A percentile compares a stretch with the other conserved stretches of the same genome.
Conservation (phyloP, 2,329 filamentous ascomycete species). For the Pseudogymnoascus destructans region DNA sequence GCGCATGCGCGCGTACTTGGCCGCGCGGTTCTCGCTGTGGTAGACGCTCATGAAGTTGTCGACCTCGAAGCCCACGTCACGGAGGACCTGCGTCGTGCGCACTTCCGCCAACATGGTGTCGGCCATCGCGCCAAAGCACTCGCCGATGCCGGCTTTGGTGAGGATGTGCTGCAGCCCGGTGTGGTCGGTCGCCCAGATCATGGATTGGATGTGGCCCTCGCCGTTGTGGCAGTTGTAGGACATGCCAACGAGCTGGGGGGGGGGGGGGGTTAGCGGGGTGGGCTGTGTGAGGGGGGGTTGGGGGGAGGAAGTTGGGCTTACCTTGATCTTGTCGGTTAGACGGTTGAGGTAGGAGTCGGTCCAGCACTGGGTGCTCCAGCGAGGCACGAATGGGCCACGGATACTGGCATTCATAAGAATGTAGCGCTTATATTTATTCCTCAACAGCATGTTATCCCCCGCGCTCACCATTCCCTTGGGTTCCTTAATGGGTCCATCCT, state of each 20-base stretch:
- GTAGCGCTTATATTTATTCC: constrained; percentile 7
- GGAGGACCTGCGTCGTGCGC: neutral
- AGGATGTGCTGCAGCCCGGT: neutral
- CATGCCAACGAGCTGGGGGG: neutral
- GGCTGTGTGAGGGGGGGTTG: neutral
- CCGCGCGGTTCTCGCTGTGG: neutral
- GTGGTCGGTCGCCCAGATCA: neutral
- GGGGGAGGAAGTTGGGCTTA: neutral
- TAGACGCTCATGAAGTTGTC: constrained; percentile 10
- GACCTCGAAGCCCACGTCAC: constrained; percentile 6
- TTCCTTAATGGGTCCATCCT: neutral
- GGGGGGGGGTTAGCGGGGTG: neutral
- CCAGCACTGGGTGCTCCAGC: constrained; percentile 6
- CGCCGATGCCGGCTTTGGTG: neutral
- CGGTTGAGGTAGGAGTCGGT: constrained; percentile 4
- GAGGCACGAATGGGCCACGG: constrained; percentile 9
- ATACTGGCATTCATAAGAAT: constrained; percentile 10
- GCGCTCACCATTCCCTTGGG: neutral
- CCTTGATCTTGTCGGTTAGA: constrained; percentile 6
- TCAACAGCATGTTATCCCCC: neutral
- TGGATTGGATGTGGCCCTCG: constrained; percentile 6
- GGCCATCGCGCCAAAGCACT: neutral
- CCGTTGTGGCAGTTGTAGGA: constrained; percentile 8
- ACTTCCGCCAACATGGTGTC: constrained; percentile 1
- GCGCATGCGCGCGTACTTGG: neutral